These are phyloP conservation scores for Aspergillus campestris DNA, from an alignment of 495 filamentous ascomycete species.

Conservation along the genomic window DNA sequence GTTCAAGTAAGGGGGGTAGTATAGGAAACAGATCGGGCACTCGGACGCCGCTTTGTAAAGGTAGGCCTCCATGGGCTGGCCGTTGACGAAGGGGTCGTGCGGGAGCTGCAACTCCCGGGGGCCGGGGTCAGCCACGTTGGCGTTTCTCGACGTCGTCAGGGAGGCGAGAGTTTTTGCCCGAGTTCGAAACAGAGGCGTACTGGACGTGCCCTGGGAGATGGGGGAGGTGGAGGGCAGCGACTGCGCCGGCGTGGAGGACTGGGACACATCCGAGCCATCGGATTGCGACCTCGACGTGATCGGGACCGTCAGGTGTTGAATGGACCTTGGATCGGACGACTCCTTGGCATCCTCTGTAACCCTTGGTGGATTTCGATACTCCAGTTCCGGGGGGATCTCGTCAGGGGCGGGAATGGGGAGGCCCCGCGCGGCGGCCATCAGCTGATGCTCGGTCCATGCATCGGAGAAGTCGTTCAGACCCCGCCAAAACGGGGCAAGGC, in stretches of 20 bases:
- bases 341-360: slow-evolving; percentile 30
- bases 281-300: slow-evolving; percentile 69
- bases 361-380: slow-evolving; percentile 36
- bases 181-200: slow-evolving; percentile 55
- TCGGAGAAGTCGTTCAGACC: slow-evolving; percentile 83
- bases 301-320: slow-evolving; percentile 65
- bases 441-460: slow-evolving; percentile 87
- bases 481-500: slow-evolving; percentile 89
- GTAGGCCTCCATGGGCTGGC: slow-evolving; percentile 82
- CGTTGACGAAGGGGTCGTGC: slow-evolving; percentile 81
- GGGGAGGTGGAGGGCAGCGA: slow-evolving; percentile 43
- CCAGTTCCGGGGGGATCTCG: slow-evolving; percentile 63
- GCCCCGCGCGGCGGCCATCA: slow-evolving; percentile 84
- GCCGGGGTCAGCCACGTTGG: slow-evolving; percentile 57
- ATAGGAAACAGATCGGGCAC: slow-evolving; percentile 94
- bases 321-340: slow-evolving; percentile 34
- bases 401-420: slow-evolving; percentile 78
- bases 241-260: slow-evolving; percentile 37
- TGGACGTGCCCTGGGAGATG: slow-evolving; percentile 50
- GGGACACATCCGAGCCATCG: slow-evolving; percentile 56
- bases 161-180: slow-evolving; percentile 81
- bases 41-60: slow-evolving; percentile 85
- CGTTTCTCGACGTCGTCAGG: slow-evolving; percentile 60
- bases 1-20: slow-evolving; percentile 95
- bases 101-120: slow-evolving; percentile 75